Base-by-base conservation (phyloP, 768 basidiomycete genomes). In the Calvatia gigantea region DNA sequence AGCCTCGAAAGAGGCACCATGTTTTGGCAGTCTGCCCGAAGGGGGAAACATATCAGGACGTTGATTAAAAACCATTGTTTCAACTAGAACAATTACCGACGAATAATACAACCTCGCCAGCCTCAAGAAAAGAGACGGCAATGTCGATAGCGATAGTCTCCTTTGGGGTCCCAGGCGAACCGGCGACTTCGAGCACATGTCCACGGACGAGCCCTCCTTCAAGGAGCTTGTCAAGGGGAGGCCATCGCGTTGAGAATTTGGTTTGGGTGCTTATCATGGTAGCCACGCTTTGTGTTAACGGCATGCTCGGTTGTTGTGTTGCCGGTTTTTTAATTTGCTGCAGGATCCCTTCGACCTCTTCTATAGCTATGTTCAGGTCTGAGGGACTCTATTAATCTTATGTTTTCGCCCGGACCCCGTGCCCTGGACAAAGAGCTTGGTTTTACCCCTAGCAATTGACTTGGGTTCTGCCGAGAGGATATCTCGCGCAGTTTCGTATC, bases 151-250 rank as follows among this genome's bases (percentile, higher is more conserved):
- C 79, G 6, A 89, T 59, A 11, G 62, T 64, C 56, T 86, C 85
- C 60, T 88, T 91, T 8, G 81, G 78, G 35, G 80, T 78, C 45
- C 89, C 89, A 0, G 89, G 89, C 42, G 87, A 86, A 0, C 89
- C 89, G 28, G 87, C 87, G 61, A 91, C 71, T 69, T 91, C 89
- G 17, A 91, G 73, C 58, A 89, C 74, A 59, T 79, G 75, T 6
- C 86, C 85, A 54, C 74, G 75, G 51, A 72, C 69, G 42, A 91
- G 67, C 14, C 89, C 89, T 42, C 86, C 86, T 29, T 73, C 78
- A 4, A 91, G 75, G 2, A 90, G 65, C 15, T 70, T 70, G 60
- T 91, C 85, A 27, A 88, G 69, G 11, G 80, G 74, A 3, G 66
- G 53, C 63, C 77, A 84, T 5, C 65, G 64, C 0, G 83, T 83